These are phyloP conservation scores for Colletotrichum brevisporum DNA, from an alignment of 2,329 filamentous ascomycete species.

Conservation along the genomic window DNA sequence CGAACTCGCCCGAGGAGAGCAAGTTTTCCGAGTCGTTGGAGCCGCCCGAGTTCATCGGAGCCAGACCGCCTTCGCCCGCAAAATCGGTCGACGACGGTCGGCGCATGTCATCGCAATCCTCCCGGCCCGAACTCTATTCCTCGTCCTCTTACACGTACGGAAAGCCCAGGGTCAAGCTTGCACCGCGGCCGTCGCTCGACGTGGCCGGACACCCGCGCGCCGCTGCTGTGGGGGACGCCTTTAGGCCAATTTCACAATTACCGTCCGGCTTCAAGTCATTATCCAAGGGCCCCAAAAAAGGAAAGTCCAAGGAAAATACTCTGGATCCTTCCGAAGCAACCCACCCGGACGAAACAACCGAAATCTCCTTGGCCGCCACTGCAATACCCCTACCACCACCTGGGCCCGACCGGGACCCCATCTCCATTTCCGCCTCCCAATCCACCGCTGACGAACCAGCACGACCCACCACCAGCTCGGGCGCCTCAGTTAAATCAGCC, in stretches of 20 bases:
- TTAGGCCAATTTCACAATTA: constrained; percentile 82
- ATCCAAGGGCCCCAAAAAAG: constrained; percentile 70
- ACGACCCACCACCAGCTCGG: constrained; percentile 62
- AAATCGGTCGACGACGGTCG: constrained; percentile 59
- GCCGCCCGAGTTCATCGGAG: constrained; percentile 67
- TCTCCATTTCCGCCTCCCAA: constrained; percentile 37
- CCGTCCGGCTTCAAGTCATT: constrained; percentile 84
- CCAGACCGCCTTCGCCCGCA: constrained; percentile 60
- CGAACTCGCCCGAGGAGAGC: constrained; percentile 63
- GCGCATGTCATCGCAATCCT: constrained; percentile 67
- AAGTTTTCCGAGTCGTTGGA: constrained; percentile 65
- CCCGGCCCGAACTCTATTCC: constrained; percentile 65
- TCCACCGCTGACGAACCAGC: constrained; percentile 41
- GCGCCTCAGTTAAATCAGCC: constrained; percentile 57
- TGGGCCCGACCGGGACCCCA: constrained; percentile 48
- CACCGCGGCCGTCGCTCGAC: constrained; percentile 84
- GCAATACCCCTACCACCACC: constrained; percentile 49
- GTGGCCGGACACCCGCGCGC: constrained; percentile 69
- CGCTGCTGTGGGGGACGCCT: constrained; percentile 60
- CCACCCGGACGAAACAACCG: constrained; percentile 53
- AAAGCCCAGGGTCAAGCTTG: constrained; percentile 90
- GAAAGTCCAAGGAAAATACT: constrained; percentile 53
- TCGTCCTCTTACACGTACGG: constrained; percentile 64
- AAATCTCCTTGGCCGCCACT: constrained; percentile 51
- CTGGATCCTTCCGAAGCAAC: constrained; percentile 48